Evolutionary conservation across 164 flowering plant genomes (phyloP).

Genomic region (Chloranthus sessilifolius): DNA sequence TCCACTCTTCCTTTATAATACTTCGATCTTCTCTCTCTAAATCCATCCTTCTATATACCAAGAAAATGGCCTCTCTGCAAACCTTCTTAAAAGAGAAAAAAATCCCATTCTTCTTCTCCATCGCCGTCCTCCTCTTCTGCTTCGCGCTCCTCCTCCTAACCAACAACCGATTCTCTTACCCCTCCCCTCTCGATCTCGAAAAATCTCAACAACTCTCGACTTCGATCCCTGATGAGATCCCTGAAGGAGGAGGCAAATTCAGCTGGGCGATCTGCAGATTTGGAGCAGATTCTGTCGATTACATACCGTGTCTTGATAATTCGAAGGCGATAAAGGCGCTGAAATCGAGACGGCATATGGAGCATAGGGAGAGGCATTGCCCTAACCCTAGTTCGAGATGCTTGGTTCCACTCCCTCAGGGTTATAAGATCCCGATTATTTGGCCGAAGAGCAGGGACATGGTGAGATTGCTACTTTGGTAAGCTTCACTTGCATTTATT

Average conservation of each 20-base stretch:
- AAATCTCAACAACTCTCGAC: slow-evolving; percentile 5
- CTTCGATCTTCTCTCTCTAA: background rate
- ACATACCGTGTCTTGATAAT: slow-evolving; percentile 90
- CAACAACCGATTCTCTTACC: slow-evolving; percentile 26
- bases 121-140: slow-evolving; percentile 39
- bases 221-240: background rate
- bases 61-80: slow-evolving; percentile 8
- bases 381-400: slow-evolving; percentile 55
- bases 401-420: slow-evolving; percentile 68
- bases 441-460: slow-evolving; percentile 97
- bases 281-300: slow-evolving; percentile 51
- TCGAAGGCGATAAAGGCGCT: slow-evolving; percentile 60
- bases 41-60: background rate
- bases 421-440: slow-evolving; percentile 61
- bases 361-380: slow-evolving; percentile 90
- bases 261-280: slow-evolving; percentile 54
- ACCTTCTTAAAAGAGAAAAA: slow-evolving; percentile 40
- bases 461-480: slow-evolving; percentile 82
- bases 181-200: slow-evolving; percentile 20
- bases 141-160: slow-evolving; percentile 38
- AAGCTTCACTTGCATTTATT: slow-evolving; percentile 26
- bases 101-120: slow-evolving; percentile 50
- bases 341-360: slow-evolving; percentile 63
- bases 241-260: slow-evolving; percentile 7
- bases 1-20: background rate